Conservation (phyloP, 352 stramenopile species). For the Phytophthora crassamura region DNA sequence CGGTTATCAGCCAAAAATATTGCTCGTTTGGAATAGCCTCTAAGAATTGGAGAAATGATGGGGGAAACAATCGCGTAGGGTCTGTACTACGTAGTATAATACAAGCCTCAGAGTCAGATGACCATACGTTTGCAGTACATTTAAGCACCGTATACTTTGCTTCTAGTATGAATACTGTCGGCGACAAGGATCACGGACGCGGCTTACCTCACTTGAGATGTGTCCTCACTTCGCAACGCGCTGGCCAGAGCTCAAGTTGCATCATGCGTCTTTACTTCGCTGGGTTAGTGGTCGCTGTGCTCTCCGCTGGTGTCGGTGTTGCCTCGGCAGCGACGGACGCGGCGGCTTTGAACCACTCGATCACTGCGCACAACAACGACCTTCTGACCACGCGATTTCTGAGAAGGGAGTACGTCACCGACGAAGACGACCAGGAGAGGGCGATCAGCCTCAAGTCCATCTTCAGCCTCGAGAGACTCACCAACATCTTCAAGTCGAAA, state of each 20-base stretch:
- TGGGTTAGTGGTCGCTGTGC: not conserved
- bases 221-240: not conserved
- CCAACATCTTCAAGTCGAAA: slow-evolving; percentile 7
- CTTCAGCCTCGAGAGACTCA: not conserved
- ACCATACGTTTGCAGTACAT: too few species aligned
- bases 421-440: slow-evolving; percentile 9
- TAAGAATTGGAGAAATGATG: too few species aligned
- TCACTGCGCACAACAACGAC: not conserved
- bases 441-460: slow-evolving; percentile 1
- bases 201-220: too few species aligned
- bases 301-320: not conserved
- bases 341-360: not conserved
- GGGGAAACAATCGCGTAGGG: too few species aligned
- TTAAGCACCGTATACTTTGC: too few species aligned
- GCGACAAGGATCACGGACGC: not conserved
- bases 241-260: not conserved
- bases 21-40: too few species aligned
- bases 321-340: not conserved
- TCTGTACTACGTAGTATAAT: too few species aligned
- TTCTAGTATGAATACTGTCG: not conserved
- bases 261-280: slow-evolving; percentile 7
- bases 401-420: not conserved
- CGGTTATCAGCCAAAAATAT: too few species aligned
- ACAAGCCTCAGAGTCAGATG: too few species aligned
- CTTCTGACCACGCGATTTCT: slow-evolving; percentile 2